phyloP scores from a whole-genome alignment of 768 basidiomycete genomes.

The Mycena leptocephala region DNA sequence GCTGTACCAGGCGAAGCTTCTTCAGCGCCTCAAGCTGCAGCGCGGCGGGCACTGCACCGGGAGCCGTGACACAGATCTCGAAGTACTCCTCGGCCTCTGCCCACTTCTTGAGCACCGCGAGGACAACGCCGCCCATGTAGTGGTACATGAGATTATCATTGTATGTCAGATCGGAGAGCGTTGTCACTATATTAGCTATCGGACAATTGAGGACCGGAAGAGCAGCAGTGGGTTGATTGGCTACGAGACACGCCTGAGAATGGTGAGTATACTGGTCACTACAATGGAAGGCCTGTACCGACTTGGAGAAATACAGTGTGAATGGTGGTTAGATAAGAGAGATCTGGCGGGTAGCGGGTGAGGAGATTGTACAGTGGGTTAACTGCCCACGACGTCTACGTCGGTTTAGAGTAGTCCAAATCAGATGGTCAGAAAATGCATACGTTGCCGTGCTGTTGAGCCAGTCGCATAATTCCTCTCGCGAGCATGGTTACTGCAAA shows the following conservation, averaged over 20 bases:
- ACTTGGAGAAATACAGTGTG: conserved; percentile 81
- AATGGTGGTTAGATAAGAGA: conserved; percentile 76
- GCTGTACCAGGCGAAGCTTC: conserved; percentile 85
- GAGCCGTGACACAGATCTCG: conserved; percentile 83
- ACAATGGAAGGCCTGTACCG: conserved; percentile 39
- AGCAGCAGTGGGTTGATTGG: conserved; percentile 69
- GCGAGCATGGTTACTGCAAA: conserved; percentile 76
- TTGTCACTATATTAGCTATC: conserved; percentile 76
- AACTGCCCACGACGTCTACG: conserved; percentile 63
- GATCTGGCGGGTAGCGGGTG: conserved; percentile 71
- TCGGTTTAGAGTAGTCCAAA: neutral
- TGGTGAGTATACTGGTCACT: conserved; percentile 12
- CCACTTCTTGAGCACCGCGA: conserved; percentile 78
- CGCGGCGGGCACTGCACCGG: conserved; percentile 70
- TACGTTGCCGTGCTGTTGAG: conserved; percentile 68
- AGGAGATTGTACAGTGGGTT: conserved; percentile 74
- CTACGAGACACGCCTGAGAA: conserved; percentile 71
- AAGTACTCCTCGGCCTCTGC: conserved; percentile 82
- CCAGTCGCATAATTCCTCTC: conserved; percentile 70
- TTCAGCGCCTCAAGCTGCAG: conserved; percentile 92
- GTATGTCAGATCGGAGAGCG: conserved; percentile 78
- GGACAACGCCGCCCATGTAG: conserved; percentile 84
- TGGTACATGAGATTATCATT: conserved; percentile 90
- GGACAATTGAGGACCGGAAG: conserved; percentile 75
- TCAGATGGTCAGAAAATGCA: conserved; percentile 39